These are phyloP conservation scores for Claviceps monticola DNA, from an alignment of 2,329 filamentous ascomycete species.

Conservation along the genomic window DNA sequence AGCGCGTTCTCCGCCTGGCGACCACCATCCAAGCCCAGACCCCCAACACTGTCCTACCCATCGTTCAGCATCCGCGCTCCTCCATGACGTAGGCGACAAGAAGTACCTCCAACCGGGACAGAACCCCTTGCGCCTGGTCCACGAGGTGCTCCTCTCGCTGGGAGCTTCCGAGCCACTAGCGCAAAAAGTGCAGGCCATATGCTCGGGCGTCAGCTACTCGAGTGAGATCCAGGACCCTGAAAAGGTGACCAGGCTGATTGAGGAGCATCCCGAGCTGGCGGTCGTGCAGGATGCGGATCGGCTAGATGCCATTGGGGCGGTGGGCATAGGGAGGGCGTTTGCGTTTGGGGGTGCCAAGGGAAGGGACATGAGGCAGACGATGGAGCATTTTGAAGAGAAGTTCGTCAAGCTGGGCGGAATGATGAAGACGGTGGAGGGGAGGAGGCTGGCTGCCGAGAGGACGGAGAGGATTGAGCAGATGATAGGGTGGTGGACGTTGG, in stretches of 20 bases:
- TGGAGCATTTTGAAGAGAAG: conserved; percentile 68
- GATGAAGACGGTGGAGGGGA: conserved; percentile 50
- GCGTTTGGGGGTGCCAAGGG: conserved; percentile 53
- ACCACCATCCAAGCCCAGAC: conserved; percentile 46
- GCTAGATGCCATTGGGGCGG: conserved; percentile 77
- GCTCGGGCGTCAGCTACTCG: conserved; percentile 64
- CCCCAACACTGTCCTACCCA: conserved; percentile 21
- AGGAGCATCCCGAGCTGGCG: conserved; percentile 44
- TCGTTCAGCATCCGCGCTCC: conserved; percentile 56
- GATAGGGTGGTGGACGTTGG: conserved; percentile 44
- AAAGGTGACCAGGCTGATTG: conserved; percentile 47
- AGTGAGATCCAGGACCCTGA: conserved; percentile 54
- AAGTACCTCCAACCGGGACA: conserved; percentile 56
- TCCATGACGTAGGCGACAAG: conserved; percentile 82
- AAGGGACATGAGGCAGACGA: conserved; percentile 46
- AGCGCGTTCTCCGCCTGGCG: conserved; percentile 63
- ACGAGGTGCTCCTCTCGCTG: conserved; percentile 37
- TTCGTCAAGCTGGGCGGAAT: conserved; percentile 48
- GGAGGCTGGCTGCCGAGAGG: conserved; percentile 36
- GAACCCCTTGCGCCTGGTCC: conserved; percentile 41
- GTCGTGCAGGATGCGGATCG: conserved; percentile 88
- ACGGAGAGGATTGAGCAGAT: conserved; percentile 38
- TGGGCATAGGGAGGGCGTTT: conserved; percentile 60
- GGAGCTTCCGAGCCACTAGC: conserved; percentile 47
- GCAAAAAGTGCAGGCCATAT: conserved; percentile 54